Percentiles rank a stretch among this genome's conserved stretches.
phyloP scores from a whole-genome alignment of 139 green algal species.

The Pseudopediastrum boryanum region DNA sequence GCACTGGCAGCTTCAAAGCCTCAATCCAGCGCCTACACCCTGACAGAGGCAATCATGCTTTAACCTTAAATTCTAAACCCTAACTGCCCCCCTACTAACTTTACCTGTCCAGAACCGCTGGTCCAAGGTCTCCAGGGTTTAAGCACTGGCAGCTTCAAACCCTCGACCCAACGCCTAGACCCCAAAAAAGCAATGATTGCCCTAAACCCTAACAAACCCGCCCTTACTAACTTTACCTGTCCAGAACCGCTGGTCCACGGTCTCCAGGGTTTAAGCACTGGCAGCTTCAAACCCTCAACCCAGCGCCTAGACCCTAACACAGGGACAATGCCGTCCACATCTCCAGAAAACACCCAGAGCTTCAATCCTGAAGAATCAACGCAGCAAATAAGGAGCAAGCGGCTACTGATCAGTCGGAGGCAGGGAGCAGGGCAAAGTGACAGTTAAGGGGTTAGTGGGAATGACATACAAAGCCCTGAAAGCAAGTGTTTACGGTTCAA shows the following conservation, averaged over 20 bases:
- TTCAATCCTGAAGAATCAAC: conserved; percentile 29
- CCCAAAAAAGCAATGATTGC: conserved; percentile 23
- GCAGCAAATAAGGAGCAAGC: background rate
- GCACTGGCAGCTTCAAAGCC: conserved; percentile 47
- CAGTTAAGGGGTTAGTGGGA: background rate
- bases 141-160: conserved; percentile 47
- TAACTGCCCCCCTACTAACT: too few relatives aligned
- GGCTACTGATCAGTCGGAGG: background rate
- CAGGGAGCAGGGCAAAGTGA: background rate
- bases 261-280: conserved; percentile 38
- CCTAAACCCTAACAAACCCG: background rate
- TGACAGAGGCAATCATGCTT: conserved; percentile 68
- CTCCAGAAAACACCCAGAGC: conserved; percentile 74
- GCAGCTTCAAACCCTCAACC: conserved; percentile 54
- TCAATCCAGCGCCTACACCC: conserved; percentile 66
- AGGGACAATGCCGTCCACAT: conserved; percentile 82
- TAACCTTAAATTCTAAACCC: too few relatives aligned
- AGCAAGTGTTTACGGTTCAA: too few relatives aligned
- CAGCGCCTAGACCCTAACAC: conserved; percentile 65
- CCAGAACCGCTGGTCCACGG: conserved; percentile 43
- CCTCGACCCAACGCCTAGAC: conserved; percentile 58
- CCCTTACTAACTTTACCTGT: conserved; percentile 35
- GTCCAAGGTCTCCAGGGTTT: conserved; percentile 48
- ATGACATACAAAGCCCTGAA: too few relatives aligned
- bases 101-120: conserved; percentile 46